Percentiles rank a stretch among this genome's conserved stretches.
Evolutionary conservation across 768 basidiomycete genomes (phyloP).

Genomic region (Termitomyces sp.): DNA sequence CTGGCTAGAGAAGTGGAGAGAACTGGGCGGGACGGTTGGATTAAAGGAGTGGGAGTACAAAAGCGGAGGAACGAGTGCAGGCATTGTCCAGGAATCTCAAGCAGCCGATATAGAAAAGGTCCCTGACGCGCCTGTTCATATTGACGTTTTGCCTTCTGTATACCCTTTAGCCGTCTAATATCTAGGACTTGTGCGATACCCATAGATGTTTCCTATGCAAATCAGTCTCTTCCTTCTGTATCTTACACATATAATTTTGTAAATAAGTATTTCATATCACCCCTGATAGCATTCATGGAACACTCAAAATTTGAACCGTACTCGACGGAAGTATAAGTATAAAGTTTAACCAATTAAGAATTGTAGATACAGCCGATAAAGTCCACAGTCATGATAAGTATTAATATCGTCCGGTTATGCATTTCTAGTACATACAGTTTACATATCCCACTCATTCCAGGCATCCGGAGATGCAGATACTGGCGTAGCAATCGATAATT

Average conservation of each 20-base stretch:
- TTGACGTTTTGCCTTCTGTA: neutral
- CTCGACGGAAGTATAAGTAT: neutral
- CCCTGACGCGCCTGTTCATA: neutral
- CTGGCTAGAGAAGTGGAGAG: slow-evolving; percentile 66
- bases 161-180: neutral
- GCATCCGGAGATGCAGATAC: slow-evolving; percentile 26
- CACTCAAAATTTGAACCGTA: too few relatives aligned
- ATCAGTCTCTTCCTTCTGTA: neutral
- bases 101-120: neutral
- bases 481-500: slow-evolving; percentile 34
- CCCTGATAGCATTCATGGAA: too few relatives aligned
- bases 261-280: too few relatives aligned
- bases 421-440: neutral
- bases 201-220: neutral
- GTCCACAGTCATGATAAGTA: neutral
- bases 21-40: slow-evolving; percentile 64
- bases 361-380: neutral
- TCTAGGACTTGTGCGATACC: neutral
- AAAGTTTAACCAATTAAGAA: neutral
- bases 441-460: slow-evolving; percentile 81
- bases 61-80: slow-evolving; percentile 7
- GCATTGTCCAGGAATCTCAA: neutral
- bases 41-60: slow-evolving; percentile 81
- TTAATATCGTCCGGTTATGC: neutral
- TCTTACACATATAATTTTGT: neutral